Evolutionary conservation across 1,284 basidiomycete species (phyloP).

Genomic region (Heterobasidion occidentale): DNA sequence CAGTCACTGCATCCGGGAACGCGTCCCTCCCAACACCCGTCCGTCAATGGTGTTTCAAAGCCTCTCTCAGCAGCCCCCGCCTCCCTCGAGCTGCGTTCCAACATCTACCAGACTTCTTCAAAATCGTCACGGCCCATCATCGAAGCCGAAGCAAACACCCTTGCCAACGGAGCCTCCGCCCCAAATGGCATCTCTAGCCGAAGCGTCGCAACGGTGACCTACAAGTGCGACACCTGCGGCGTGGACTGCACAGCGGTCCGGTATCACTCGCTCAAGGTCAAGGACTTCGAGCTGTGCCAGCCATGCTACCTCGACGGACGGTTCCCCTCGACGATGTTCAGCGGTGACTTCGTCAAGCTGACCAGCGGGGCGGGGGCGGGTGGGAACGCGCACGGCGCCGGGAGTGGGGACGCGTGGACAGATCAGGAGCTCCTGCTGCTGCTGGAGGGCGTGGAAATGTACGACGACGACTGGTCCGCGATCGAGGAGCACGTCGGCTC

Average conservation of each 20-base stretch:
- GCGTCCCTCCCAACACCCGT: slow-evolving; percentile 36
- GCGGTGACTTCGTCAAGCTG: slow-evolving; percentile 95
- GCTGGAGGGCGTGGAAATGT: slow-evolving; percentile 96
- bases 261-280: slow-evolving; percentile 91
- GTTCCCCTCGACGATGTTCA: slow-evolving; percentile 95
- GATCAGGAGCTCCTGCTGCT: slow-evolving; percentile 88
- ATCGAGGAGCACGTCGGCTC: slow-evolving; percentile 92
- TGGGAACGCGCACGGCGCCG: slow-evolving; percentile 33
- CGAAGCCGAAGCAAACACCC: slow-evolving; percentile 53
- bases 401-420: slow-evolving; percentile 72
- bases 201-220: slow-evolving; percentile 36
- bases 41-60: slow-evolving; percentile 45
- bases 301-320: slow-evolving; percentile 94
- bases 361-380: slow-evolving; percentile 37
- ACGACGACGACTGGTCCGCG: slow-evolving; percentile 93
- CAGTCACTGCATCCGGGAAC: slow-evolving; percentile 94
- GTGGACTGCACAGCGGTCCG: slow-evolving; percentile 85
- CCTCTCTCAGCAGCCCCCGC: slow-evolving; percentile 47
- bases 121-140: slow-evolving; percentile 70
- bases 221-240: slow-evolving; percentile 91
- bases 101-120: slow-evolving; percentile 82
- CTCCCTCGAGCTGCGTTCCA: slow-evolving; percentile 78
- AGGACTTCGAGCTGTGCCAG: slow-evolving; percentile 84
- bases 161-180: slow-evolving; percentile 47
- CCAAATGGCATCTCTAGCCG: slow-evolving; percentile 34